Evolutionary conservation across 2,329 filamentous ascomycete species (phyloP).

Genomic region (Metarhizium robertsii): DNA sequence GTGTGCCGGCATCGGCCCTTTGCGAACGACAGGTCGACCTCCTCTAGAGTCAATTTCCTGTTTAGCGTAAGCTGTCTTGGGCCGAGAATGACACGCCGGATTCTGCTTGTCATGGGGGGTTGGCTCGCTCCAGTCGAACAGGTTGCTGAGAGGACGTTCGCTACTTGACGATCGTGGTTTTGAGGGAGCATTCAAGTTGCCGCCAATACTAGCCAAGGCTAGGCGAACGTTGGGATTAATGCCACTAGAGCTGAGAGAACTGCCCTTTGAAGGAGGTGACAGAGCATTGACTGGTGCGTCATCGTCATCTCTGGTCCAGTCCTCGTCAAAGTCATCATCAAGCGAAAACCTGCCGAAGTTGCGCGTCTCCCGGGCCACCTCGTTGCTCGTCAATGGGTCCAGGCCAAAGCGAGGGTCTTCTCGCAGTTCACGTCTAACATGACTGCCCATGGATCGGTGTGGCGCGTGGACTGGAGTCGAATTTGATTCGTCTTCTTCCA

Average conservation of each 20-base stretch:
- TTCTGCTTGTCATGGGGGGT: constrained; percentile 52
- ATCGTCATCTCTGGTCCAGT: constrained; percentile 49
- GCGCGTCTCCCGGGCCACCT: constrained; percentile 9
- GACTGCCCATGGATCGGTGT: constrained; percentile 18
- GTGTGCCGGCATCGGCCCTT: constrained; percentile 59
- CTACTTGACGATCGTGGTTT: constrained; percentile 8
- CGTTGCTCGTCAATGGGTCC: constrained; percentile 4
- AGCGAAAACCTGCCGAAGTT: constrained; percentile 44
- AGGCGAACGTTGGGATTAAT: constrained; percentile 45
- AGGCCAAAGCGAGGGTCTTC: constrained; percentile 1
- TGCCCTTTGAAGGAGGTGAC: constrained; percentile 43
- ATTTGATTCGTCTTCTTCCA: constrained; percentile 52
- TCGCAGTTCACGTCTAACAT: neutral
- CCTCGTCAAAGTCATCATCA: constrained; percentile 54
- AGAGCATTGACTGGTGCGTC: constrained; percentile 44
- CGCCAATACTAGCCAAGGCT: constrained; percentile 44
- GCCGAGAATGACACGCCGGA: constrained; percentile 49
- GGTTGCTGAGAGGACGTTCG: constrained; percentile 53
- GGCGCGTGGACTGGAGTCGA: constrained; percentile 39
- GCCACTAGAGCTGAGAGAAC: constrained; percentile 42
- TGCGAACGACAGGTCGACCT: constrained; percentile 57
- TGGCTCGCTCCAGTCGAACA: constrained; percentile 74
- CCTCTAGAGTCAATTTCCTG: constrained; percentile 62
- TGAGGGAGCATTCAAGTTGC: constrained; percentile 27
- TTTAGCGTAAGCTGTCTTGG: constrained; percentile 68